Conservation (phyloP, 2,329 filamentous ascomycete species). For the Pseudopyrenochaeta lycopersici region DNA sequence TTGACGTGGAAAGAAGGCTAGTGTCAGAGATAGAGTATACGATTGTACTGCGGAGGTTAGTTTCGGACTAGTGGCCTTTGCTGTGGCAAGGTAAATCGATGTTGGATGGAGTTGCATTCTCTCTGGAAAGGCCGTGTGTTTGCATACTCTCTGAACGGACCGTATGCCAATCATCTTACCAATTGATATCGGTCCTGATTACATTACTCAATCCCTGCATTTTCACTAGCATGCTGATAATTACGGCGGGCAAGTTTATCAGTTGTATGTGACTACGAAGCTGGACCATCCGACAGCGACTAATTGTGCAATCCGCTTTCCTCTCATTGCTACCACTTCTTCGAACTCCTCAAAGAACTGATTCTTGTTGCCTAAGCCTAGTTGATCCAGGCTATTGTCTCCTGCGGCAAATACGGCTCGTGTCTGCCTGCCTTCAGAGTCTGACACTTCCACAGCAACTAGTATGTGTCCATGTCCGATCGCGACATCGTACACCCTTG, state of each 20-base stretch:
- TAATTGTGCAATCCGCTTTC: constrained; percentile 27
- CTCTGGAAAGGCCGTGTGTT: not conserved
- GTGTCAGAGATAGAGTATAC: not conserved
- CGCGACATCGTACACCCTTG: constrained; percentile 32
- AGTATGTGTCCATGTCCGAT: constrained; percentile 41
- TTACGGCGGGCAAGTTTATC: not conserved
- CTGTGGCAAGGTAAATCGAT: not conserved
- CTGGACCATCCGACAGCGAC: constrained; percentile 38
- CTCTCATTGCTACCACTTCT: constrained; percentile 29
- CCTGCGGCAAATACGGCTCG: constrained; percentile 37
- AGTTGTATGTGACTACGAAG: constrained; percentile 18
- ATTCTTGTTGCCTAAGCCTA: constrained; percentile 21
- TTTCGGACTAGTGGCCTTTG: too few species aligned
- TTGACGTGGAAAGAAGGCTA: constrained; percentile 23
- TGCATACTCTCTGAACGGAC: not conserved
- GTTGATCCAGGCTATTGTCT: constrained; percentile 31
- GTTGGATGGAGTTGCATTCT: not conserved
- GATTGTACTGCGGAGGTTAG: too few species aligned
- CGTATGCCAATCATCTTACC: not conserved
- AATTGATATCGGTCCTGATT: too few species aligned
- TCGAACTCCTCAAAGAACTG: constrained; percentile 29
- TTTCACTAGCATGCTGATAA: too few species aligned
- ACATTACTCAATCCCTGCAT: too few species aligned
- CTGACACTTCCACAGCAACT: constrained; percentile 30
- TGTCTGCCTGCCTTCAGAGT: not conserved